Percentiles rank a stretch among this genome's conserved stretches.
phyloP scores from a whole-genome alignment of 2,329 filamentous ascomycete species.

The Teratosphaeria pseudoeucalypti region DNA sequence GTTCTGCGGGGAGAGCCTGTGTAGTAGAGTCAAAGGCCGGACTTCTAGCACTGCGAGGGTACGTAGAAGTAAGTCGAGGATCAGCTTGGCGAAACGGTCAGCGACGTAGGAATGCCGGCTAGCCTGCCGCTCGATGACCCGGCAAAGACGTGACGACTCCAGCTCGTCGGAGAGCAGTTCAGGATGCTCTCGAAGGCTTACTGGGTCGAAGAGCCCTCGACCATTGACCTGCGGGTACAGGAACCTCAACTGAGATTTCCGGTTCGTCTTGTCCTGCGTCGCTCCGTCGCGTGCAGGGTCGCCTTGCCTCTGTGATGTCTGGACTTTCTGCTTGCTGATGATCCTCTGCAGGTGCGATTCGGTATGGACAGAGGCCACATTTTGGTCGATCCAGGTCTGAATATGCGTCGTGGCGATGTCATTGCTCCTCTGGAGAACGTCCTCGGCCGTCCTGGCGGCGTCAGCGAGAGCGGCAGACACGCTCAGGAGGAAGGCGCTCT shows the following conservation, averaged over 20 bases:
- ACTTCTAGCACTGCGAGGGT: slow-evolving; percentile 11
- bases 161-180: not conserved
- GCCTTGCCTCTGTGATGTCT: not conserved
- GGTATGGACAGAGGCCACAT: not conserved
- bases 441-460: not conserved
- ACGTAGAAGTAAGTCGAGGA: slow-evolving; percentile 10
- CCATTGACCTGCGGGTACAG: not conserved
- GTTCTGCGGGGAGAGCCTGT: not conserved
- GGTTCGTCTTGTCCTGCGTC: not conserved
- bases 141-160: not conserved
- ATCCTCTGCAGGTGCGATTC: not conserved
- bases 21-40: slow-evolving; percentile 2
- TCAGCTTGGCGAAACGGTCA: slow-evolving; percentile 9
- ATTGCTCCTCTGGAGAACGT: not conserved
- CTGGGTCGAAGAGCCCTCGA: not conserved
- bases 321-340: not conserved
- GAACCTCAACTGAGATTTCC: not conserved
- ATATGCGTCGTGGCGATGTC: not conserved
- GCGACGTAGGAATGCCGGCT: slow-evolving; percentile 4
- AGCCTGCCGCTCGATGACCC: not conserved
- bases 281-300: not conserved
- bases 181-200: not conserved
- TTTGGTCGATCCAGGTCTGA: not conserved
- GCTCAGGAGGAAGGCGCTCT: not conserved
- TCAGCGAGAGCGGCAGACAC: not conserved